Base-by-base conservation (phyloP, 2,329 filamentous ascomycete species). In the Apiospora koreana region DNA sequence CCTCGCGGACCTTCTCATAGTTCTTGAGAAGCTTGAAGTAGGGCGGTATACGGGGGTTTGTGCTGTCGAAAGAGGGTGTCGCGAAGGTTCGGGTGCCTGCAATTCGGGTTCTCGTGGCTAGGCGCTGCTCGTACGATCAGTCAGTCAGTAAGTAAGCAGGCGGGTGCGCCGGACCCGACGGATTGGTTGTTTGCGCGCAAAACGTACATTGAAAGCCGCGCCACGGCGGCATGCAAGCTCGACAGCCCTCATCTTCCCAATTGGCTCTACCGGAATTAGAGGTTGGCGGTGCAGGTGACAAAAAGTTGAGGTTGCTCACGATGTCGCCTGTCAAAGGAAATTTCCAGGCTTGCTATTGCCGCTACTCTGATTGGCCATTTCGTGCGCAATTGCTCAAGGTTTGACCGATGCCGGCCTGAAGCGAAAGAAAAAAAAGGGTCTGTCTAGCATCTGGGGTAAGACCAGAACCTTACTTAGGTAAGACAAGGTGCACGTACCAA, bases 41-140 rank as follows among this genome's bases (percentile, higher is more conserved):
- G 23, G 91, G 91, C 67, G 91, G 91, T 74, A 88, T 91, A 74
- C 90, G 88, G 38, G 87, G 77, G 69, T 80, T 80, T 66, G 77
- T 75, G 41, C 62, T 74, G 62, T 77, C 73, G 75, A 79, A 78
- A 31, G 77, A 68, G 68, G 78, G 78, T n/a, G 78, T 79, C 72
- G 78, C 78, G 73, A 79, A 80, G 42, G 75, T 76, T 71, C 78
- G 75, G 23, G 75, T 73, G 50, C 66, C 66, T 50, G 75, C 67
- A 69, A 75, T 73, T 50, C 72, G 73, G 72, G 71, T 73, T 68
- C 75, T 73, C 71, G 75, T 67, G 45, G 74, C 69, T 66, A 78
- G 72, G 66, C 76, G 75, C 78, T 79, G 72, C 12, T 68, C 42
- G 43, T 38, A 25, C 35, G 25, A 68, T 45, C 65, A 31, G 16